Evolutionary conservation across 208 protist genomes (phyloP), one percentile per base, ranked within the genome.

Genomic region (Strigomonas culicis): DNA sequence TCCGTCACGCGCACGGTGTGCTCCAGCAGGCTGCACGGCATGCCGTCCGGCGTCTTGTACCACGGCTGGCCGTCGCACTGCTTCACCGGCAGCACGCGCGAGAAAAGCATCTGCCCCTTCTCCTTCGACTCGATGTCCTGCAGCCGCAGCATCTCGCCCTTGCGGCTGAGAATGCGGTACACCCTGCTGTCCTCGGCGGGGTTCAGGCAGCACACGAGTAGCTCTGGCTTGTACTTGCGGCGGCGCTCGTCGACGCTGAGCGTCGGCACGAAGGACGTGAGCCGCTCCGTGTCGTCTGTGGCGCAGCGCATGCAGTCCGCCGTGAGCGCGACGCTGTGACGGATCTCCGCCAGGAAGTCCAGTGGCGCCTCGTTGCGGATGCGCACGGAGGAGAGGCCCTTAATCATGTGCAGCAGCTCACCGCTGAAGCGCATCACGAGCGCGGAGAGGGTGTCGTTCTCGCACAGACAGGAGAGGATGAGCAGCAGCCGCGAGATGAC

Each of bases 401-500:
- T 81, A 27, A 92, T 77, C 60, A 94, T 75, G 63, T 65, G 66
- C 31, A 90, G 43, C 53, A 96, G 68, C 24, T 74, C 67, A 11
- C 59, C 57, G 59, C 68, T 74, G 60, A 91, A 75, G 13, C 59
- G 63, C 21, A 83, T 74, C 28, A 96, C 78, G 53, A 93, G 59
- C 30, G 86, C 58, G 0, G 74, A 80, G 21, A 94, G 74, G 27
- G 58, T 75, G 36, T 87, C 79, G 55, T 85, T 94, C 69, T 94
- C 83, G 61, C 84, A 93, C 58, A 96, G 49, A 56, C 75, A 91
- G 15, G 83, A 92, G 27, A 96, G 70, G 50, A 90, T 94, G 21
- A 96, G 68, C 31, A 93, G 76, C 43, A 94, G 64, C 43, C 87
- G 75, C 31, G 87, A 94, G 19, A 96, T 86, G 41, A 93, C 85